phyloP scores from a whole-genome alignment of 441 rosid species.

The Aquilaria agallochum region DNA sequence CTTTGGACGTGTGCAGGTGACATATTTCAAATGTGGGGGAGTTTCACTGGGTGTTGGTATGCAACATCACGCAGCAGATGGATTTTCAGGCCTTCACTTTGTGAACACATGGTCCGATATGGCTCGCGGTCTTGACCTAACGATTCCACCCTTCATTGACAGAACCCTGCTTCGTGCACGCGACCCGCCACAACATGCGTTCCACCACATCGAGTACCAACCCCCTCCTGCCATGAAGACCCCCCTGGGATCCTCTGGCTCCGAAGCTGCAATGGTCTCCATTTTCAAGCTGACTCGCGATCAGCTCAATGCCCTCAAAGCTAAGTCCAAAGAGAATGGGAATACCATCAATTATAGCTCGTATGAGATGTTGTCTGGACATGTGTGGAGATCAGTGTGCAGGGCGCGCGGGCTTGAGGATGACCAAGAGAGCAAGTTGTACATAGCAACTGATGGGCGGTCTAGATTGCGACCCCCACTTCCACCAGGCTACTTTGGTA shows the following conservation, averaged over 20 bases:
- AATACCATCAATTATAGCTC: slow-evolving; percentile 76
- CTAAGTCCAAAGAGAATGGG: slow-evolving; percentile 73
- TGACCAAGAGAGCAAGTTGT: slow-evolving; percentile 74
- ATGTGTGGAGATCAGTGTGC: slow-evolving; percentile 82
- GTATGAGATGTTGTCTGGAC: slow-evolving; percentile 91
- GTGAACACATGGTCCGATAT: slow-evolving; percentile 93
- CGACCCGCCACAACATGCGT: slow-evolving; percentile 80
- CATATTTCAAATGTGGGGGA: slow-evolving; percentile 93
- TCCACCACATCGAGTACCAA: slow-evolving; percentile 76
- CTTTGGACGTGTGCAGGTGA: slow-evolving; percentile 37
- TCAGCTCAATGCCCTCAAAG: slow-evolving; percentile 69
- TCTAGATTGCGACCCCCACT: slow-evolving; percentile 73
- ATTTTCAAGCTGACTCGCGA: slow-evolving; percentile 71
- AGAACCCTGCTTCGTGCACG: slow-evolving; percentile 82
- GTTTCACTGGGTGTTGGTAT: slow-evolving; percentile 96
- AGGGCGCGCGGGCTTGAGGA: slow-evolving; percentile 70
- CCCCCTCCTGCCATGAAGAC: slow-evolving; percentile 69
- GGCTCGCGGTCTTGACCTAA: slow-evolving; percentile 82
- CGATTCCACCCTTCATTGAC: slow-evolving; percentile 79
- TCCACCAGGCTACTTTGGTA: slow-evolving; percentile 90
- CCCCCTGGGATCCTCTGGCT: slow-evolving; percentile 25
- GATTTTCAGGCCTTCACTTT: slow-evolving; percentile 93
- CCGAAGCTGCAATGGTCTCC: slow-evolving; percentile 54
- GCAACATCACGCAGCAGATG: slow-evolving; percentile 97
- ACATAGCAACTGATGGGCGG: slow-evolving; percentile 91